phyloP scores from a whole-genome alignment of 345 rosid genomes.

The Lepidium didymum region DNA sequence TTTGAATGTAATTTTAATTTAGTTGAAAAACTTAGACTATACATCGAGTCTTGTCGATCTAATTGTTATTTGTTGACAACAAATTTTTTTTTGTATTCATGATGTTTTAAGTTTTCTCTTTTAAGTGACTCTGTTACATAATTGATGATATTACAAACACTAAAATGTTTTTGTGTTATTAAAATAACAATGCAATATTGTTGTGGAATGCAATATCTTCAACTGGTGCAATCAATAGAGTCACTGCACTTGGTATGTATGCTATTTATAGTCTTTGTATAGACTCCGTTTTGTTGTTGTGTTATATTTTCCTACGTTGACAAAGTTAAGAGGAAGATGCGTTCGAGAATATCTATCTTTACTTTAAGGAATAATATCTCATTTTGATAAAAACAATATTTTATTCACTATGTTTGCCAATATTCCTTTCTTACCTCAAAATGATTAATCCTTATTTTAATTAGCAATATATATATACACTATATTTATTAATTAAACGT shows the following conservation, averaged over 20 bases:
- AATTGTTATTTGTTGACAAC: too few relatives aligned
- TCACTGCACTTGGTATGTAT: not conserved
- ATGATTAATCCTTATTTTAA: not conserved
- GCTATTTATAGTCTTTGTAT: not conserved
- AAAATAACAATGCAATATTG: too few relatives aligned
- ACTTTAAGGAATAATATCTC: not conserved
- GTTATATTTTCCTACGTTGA: not conserved
- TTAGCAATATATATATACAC: too few relatives aligned
- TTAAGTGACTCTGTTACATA: too few relatives aligned
- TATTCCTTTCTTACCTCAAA: not conserved
- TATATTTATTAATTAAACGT: not conserved
- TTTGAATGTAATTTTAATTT: too few relatives aligned
- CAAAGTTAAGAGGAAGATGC: not conserved
- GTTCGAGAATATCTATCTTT: not conserved
- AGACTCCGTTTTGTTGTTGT: not conserved
- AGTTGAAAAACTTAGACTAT: too few relatives aligned
- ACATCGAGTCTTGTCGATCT: too few relatives aligned
- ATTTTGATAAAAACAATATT: not conserved
- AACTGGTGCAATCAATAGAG: not conserved
- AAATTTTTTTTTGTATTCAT: too few relatives aligned
- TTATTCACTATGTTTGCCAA: not conserved
- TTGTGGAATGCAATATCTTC: too few relatives aligned
- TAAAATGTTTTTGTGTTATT: too few relatives aligned
- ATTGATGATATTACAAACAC: too few relatives aligned
- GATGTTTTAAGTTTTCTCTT: too few relatives aligned